These are phyloP conservation scores for Rosa hybrid DNA, from an alignment of 331 rosid species.

Conservation along the genomic window DNA sequence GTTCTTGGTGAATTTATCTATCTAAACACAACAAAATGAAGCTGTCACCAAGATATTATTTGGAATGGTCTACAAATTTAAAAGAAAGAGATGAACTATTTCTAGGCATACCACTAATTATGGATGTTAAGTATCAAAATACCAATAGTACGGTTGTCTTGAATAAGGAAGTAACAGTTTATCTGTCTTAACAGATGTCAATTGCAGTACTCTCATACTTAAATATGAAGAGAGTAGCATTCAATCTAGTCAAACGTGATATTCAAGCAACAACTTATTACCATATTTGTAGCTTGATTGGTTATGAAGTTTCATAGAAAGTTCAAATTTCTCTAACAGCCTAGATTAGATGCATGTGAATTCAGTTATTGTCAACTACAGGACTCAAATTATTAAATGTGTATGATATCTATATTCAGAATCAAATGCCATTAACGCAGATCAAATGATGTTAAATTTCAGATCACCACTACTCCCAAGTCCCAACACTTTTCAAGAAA, in stretches of 20 bases:
- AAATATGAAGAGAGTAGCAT: neutral
- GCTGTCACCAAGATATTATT: too few relatives aligned
- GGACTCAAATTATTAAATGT: neutral
- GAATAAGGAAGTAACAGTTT: too few relatives aligned
- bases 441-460: neutral
- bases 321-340: too few relatives aligned
- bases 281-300: too few relatives aligned
- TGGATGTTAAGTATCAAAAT: too few relatives aligned
- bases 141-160: too few relatives aligned
- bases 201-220: neutral
- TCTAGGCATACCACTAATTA: neutral
- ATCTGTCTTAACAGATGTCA: neutral
- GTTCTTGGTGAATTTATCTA: too few relatives aligned
- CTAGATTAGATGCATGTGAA: neutral
- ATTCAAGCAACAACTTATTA: neutral
- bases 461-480: neutral
- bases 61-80: too few relatives aligned
- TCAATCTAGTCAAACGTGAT: neutral
- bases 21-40: too few relatives aligned
- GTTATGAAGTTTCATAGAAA: too few relatives aligned
- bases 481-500: neutral
- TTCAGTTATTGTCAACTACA: neutral
- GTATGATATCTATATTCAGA: too few relatives aligned
- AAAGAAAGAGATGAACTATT: neutral
- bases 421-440: too few relatives aligned